Percentiles rank a stretch among this genome's conserved stretches.
Evolutionary conservation across 352 stramenopile genomes (phyloP).

Genomic region (Phytophthora agathidicida): DNA sequence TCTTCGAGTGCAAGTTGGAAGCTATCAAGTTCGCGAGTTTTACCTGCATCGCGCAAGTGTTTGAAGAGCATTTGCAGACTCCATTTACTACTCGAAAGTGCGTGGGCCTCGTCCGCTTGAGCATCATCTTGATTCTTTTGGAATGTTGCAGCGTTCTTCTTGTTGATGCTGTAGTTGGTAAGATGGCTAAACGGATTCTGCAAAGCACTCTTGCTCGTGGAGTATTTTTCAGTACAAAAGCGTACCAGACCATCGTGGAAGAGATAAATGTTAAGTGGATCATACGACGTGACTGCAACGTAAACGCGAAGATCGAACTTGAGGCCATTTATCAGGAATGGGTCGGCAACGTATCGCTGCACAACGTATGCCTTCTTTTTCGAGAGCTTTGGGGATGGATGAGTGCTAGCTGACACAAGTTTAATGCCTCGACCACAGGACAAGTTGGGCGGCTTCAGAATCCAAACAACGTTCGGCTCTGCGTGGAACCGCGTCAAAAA

Average conservation of each 20-base stretch:
- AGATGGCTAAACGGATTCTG: slow-evolving; percentile 88
- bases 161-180: slow-evolving; percentile 95
- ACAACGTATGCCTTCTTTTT: slow-evolving; percentile 80
- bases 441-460: slow-evolving; percentile 81
- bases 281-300: slow-evolving; percentile 86
- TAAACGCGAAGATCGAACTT: slow-evolving; percentile 94
- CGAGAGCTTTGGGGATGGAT: slow-evolving; percentile 50
- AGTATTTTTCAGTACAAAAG: slow-evolving; percentile 89
- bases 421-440: slow-evolving; percentile 83
- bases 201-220: slow-evolving; percentile 61
- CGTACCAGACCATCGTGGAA: slow-evolving; percentile 88
- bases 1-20: slow-evolving; percentile 67
- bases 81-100: slow-evolving; percentile 83
- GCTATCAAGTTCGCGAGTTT: slow-evolving; percentile 36
- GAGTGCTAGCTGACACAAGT: slow-evolving; percentile 53
- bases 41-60: slow-evolving; percentile 48
- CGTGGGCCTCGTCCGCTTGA: slow-evolving; percentile 40
- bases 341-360: slow-evolving; percentile 77
- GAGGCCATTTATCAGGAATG: slow-evolving; percentile 88
- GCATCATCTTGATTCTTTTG: slow-evolving; percentile 71
- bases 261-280: slow-evolving; percentile 86
- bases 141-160: slow-evolving; percentile 82
- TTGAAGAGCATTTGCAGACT: slow-evolving; percentile 65
- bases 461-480: slow-evolving; percentile 64
- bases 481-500: slow-evolving; percentile 59